Percentiles rank a stretch among this genome's conserved stretches.
These are phyloP conservation scores for Lepiota brunneoincarnata DNA, from an alignment of 768 basidiomycete species.

Conservation along the genomic window DNA sequence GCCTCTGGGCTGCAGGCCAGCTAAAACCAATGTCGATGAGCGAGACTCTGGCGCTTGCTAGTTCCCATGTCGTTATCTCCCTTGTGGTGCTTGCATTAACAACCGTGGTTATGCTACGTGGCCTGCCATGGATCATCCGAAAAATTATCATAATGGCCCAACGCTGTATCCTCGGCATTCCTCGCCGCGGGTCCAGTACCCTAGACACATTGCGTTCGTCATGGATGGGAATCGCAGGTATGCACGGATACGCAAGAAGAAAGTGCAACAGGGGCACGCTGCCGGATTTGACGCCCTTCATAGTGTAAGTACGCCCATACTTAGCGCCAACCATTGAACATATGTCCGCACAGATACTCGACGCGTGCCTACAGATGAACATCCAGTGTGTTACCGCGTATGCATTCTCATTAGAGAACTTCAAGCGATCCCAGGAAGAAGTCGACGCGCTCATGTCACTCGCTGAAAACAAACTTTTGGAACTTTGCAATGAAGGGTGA, in stretches of 20 bases:
- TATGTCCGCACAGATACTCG: slow-evolving; percentile 58
- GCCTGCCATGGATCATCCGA: slow-evolving; percentile 25
- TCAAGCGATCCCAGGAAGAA: slow-evolving; percentile 82
- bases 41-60: too few relatives aligned
- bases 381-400: slow-evolving; percentile 90
- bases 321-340: neutral
- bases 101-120: slow-evolving; percentile 24
- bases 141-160: slow-evolving; percentile 32
- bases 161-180: slow-evolving; percentile 55
- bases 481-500: slow-evolving; percentile 81
- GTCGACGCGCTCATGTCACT: slow-evolving; percentile 87
- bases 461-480: slow-evolving; percentile 72
- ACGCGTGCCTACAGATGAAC: slow-evolving; percentile 78
- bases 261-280: slow-evolving; percentile 75
- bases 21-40: too few relatives aligned
- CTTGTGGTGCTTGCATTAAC: neutral
- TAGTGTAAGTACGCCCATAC: slow-evolving; percentile 49
- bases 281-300: slow-evolving; percentile 81
- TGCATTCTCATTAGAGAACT: slow-evolving; percentile 98
- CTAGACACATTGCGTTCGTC: slow-evolving; percentile 88
- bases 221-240: slow-evolving; percentile 98
- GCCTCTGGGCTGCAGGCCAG: too few relatives aligned
- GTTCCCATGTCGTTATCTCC: slow-evolving; percentile 9
- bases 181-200: slow-evolving; percentile 84
- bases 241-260: slow-evolving; percentile 65